Percentiles rank a stretch among this genome's conserved stretches.
These are phyloP conservation scores for Schwanniomyces pseudopolymorphus DNA, from an alignment of 805 yeast genomes.

Conservation along the genomic window DNA sequence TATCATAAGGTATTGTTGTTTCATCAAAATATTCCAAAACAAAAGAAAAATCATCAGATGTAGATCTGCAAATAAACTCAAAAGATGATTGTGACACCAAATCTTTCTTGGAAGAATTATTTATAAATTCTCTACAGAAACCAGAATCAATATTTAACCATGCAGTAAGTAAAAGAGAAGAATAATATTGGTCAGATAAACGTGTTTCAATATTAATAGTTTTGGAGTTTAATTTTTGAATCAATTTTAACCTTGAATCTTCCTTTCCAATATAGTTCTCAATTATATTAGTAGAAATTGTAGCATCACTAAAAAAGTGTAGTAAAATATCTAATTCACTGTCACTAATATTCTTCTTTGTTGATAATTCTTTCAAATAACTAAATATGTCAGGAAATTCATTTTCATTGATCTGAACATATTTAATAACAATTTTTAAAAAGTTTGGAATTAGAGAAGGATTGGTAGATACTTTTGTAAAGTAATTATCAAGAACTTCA, in stretches of 20 bases:
- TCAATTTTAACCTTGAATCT: constrained; percentile 11
- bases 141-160: constrained; percentile 12
- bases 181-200: not conserved
- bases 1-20: constrained; percentile 15
- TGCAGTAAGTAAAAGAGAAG: constrained; percentile 8
- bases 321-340: constrained; percentile 21
- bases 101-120: constrained; percentile 1
- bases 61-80: constrained; percentile 7
- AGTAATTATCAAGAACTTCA: constrained; percentile 34
- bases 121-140: constrained; percentile 3
- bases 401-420: constrained; percentile 14
- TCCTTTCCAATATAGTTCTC: constrained; percentile 7
- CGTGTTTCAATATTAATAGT: not conserved
- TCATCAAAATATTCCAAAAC: constrained; percentile 6
- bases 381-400: constrained; percentile 23
- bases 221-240: constrained; percentile 9
- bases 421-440: not conserved
- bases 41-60: constrained; percentile 12
- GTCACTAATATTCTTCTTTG: constrained; percentile 15
- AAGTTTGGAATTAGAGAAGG: constrained; percentile 6
- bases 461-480: constrained; percentile 24
- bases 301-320: constrained; percentile 13
- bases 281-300: constrained; percentile 18
- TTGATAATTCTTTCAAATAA: constrained; percentile 30
- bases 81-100: constrained; percentile 11